A percentile compares a stretch with the other conserved stretches of the same genome.
These are phyloP conservation scores for Pyracantha coccinea DNA, from an alignment of 331 rosid species.

Conservation along the genomic window DNA sequence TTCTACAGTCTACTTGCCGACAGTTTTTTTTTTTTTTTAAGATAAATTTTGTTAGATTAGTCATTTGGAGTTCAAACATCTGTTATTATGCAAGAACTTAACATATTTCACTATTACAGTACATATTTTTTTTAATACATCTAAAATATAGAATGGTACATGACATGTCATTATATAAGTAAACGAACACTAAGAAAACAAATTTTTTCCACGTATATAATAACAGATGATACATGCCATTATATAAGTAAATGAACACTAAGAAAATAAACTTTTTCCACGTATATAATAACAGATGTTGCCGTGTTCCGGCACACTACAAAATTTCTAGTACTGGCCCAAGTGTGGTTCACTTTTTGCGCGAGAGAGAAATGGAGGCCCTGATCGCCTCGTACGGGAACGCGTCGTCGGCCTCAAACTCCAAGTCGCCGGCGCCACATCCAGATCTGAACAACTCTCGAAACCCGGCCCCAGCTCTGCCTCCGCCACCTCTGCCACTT, in stretches of 20 bases:
- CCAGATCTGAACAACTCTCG: neutral
- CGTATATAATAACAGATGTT: too few relatives aligned
- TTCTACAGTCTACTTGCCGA: too few relatives aligned
- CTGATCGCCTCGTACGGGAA: slow-evolving; percentile 58
- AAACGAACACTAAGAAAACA: too few relatives aligned
- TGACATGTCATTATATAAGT: too few relatives aligned
- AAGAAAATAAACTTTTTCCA: too few relatives aligned
- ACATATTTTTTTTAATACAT: rapidly evolving
- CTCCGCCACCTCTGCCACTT: slow-evolving; percentile 73
- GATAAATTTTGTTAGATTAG: too few relatives aligned
- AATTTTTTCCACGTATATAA: too few relatives aligned
- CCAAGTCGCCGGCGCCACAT: slow-evolving; percentile 25
- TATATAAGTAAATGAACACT: too few relatives aligned
- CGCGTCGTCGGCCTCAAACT: slow-evolving; percentile 54
- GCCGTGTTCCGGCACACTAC: too few relatives aligned
- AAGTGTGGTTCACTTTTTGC: neutral
- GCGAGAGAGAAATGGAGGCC: slow-evolving; percentile 49
- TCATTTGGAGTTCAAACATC: too few relatives aligned
- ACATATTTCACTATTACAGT: rapidly evolving
- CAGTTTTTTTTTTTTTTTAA: too few relatives aligned
- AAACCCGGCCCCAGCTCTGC: slow-evolving; percentile 25
- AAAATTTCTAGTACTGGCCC: neutral
- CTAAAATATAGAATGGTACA: rapidly evolving
- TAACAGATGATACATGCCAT: too few relatives aligned
- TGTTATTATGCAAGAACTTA: rapidly evolving